Evolutionary conservation across 169 alveolate species (phyloP).

Genomic region (Hepatocystis sp.): DNA sequence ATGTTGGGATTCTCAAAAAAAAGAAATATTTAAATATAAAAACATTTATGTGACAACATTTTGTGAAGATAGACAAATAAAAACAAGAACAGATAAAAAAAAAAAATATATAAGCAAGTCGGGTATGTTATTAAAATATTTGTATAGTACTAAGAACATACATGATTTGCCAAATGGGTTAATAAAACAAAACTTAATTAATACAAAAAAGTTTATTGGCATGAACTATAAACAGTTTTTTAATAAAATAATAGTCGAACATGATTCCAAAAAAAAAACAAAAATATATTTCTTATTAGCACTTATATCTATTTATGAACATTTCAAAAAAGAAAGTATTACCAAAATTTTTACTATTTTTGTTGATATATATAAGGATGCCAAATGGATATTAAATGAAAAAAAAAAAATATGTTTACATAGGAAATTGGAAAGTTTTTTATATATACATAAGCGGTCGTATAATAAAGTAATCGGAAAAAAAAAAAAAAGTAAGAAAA

Average conservation of each 20-base stretch:
- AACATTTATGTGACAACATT: constrained; percentile 15
- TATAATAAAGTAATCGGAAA: too few species aligned
- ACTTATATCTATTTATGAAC: constrained; percentile 13
- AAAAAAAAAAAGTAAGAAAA: too few species aligned
- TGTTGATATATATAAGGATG: constrained; percentile 20
- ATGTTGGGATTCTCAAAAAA: too few species aligned
- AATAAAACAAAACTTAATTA: not conserved
- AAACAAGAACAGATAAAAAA: too few species aligned
- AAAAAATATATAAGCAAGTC: too few species aligned
- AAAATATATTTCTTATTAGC: constrained; percentile 47
- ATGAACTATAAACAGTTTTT: constrained; percentile 30
- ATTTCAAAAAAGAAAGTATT: constrained; percentile 47
- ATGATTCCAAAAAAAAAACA: constrained; percentile 17
- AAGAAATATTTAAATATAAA: constrained; percentile 12
- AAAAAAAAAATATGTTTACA: constrained; percentile 3
- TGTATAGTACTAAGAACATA: too few species aligned
- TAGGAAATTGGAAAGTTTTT: not conserved
- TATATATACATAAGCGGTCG: constrained; percentile 30
- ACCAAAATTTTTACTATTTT: constrained; percentile 37
- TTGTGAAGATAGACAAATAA: not conserved
- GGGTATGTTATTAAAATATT: too few species aligned
- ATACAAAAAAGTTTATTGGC: constrained; percentile 29
- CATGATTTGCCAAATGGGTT: too few species aligned
- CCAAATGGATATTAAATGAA: constrained; percentile 21
- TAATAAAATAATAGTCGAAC: not conserved